Evolutionary conservation across 306 rosid species (phyloP).

Genomic region (Vachellia pachyceras): DNA sequence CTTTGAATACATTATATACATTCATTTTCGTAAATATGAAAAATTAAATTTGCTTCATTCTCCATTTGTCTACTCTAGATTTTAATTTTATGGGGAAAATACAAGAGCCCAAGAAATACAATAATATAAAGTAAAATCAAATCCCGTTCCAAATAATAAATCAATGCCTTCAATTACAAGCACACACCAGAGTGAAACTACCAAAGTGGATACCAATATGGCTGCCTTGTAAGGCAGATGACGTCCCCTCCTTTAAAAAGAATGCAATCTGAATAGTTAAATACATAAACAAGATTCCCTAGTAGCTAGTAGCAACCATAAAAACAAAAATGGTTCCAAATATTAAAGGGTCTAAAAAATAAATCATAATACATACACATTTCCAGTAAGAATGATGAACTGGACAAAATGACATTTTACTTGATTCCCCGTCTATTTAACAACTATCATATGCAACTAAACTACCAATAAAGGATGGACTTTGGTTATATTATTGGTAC

Average conservation of each 20-base stretch:
- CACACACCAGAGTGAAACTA: not conserved
- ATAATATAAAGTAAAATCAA: not conserved
- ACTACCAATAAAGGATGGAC: constrained; percentile 33
- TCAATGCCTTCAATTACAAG: not conserved
- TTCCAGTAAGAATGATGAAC: constrained; percentile 34
- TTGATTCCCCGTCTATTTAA: constrained; percentile 31
- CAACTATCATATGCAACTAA: constrained; percentile 25
- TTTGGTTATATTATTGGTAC: constrained; percentile 24
- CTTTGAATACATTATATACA: not conserved
- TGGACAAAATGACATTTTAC: constrained; percentile 20
- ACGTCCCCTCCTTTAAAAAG: not conserved
- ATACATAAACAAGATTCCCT: not conserved
- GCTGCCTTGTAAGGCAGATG: not conserved
- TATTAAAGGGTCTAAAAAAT: constrained; percentile 33
- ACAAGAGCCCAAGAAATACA: not conserved
- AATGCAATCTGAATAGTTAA: not conserved
- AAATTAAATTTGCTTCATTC: not conserved
- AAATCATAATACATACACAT: constrained; percentile 45
- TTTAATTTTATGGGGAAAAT: not conserved
- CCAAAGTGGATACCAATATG: not conserved
- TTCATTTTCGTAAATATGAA: not conserved
- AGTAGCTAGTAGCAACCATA: not conserved
- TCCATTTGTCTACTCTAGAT: not conserved
- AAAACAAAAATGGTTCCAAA: not conserved
- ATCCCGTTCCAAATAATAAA: not conserved